phyloP scores from a whole-genome alignment of 352 stramenopile species.

The Pythium scleroteichum region DNA sequence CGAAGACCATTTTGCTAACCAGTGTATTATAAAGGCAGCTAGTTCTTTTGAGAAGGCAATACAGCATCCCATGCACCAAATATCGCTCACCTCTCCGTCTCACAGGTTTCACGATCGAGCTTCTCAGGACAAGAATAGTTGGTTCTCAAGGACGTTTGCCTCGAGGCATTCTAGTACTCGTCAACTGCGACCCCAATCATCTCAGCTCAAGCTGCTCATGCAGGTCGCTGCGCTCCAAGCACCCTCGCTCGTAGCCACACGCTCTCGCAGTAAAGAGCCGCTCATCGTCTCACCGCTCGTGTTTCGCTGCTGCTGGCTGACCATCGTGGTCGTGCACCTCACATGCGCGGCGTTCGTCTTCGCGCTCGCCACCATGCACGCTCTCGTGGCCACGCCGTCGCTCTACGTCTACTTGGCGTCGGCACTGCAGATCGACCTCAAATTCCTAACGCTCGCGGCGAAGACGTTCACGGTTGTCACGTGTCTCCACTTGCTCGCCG shows the following conservation, averaged over 20 bases:
- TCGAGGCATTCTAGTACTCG: too few species aligned
- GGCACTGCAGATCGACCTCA: constrained; percentile 3
- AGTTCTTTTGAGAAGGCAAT: constrained; percentile 36
- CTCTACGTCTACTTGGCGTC: constrained; percentile 9
- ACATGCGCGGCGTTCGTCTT: background rate
- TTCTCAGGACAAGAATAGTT: too few species aligned
- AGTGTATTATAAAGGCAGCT: constrained; percentile 44
- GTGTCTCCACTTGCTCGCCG: constrained; percentile 8
- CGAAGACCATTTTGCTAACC: constrained; percentile 42
- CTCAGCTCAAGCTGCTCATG: background rate
- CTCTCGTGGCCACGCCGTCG: constrained; percentile 6
- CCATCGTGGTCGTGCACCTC: constrained; percentile 5
- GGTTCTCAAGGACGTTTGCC: too few species aligned
- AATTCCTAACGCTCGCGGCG: constrained; percentile 5
- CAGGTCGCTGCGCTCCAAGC: background rate
- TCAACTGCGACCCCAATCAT: too few species aligned
- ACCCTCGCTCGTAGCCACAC: background rate
- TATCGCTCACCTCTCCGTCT: background rate
- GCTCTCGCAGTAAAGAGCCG: background rate
- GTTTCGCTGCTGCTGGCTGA: constrained; percentile 9
- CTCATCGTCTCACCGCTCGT: background rate
- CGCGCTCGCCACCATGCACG: background rate
- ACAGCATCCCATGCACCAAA: constrained; percentile 3
- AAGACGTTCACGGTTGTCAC: constrained; percentile 1
- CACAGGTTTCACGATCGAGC: background rate